Evolutionary conservation across 345 rosid genomes (phyloP), one percentile per base, ranked within the genome.

Genomic region (Syzygium aromaticum): DNA sequence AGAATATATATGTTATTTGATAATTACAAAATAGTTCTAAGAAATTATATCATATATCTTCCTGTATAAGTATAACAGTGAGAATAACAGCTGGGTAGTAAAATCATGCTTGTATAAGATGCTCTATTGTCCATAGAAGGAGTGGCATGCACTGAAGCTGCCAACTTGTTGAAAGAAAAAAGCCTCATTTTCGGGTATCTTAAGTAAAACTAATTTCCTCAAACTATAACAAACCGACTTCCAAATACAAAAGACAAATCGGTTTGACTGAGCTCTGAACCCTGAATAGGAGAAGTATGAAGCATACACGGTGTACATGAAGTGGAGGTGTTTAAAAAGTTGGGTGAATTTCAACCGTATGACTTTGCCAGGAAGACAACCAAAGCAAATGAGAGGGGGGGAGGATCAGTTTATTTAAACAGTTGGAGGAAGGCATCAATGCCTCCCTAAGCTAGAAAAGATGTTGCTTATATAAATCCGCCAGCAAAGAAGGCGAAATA

Each of bases 1-100:
- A 91, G 91, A 89, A 90, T 54, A 91, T 93, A 92, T 89, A 91
- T 88, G 92, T 91, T 90, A 89, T 88, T 90, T 86, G 89, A 92
- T 92, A 93, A 84, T 85, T 93, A 92, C 73, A 86, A 80, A 86
- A 85, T 87, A 87, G 88, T 73, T 33, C 38, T 33, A 92, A 93
- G 88, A 85, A 89, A 89, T 63, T 88, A 85, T 87, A 89, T 87
- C 54, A 86, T 84, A 9, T 54, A 87, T 51, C 28, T 30, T 64
- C 51, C 61, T 3, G 64, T 64, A 57, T 30, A 27, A 28, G 40
- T 30, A 52, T 84, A 77, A 89, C 25, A 83, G 82, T 88, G 12
- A 63, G 54, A 78, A 84, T 85, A 87, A 88, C 56, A 84, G 88
- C 77, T 86, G 87, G 64, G 59, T 16, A 53, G 84, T 54, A 38